A percentile compares a stretch with the other conserved stretches of the same genome.
Evolutionary conservation across 139 green algal species (phyloP).

Genomic region (Pedinophyceae sp.): DNA sequence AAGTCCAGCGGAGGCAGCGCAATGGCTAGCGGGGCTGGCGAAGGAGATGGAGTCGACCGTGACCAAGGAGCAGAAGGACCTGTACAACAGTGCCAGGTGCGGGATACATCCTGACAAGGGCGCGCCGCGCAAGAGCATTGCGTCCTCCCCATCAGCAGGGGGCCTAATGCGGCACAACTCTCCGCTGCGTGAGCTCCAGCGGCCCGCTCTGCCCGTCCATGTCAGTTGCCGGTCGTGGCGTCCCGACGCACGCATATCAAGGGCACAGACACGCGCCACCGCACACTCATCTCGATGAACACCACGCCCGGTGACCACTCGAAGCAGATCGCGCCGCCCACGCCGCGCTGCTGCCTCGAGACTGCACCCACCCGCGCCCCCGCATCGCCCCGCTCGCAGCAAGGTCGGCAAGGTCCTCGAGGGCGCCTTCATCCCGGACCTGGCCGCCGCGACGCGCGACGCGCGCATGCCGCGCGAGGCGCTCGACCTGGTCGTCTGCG

Average conservation of each 20-base stretch:
- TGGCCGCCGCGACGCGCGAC: too few species aligned
- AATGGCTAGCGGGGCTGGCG: conserved; percentile 10
- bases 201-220: conserved; percentile 39
- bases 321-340: conserved; percentile 32
- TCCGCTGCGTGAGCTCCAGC: too few species aligned
- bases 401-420: too few species aligned
- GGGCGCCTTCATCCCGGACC: too few species aligned
- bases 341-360: neutral
- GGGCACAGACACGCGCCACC: too few species aligned
- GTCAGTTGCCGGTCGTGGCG: conserved; percentile 35
- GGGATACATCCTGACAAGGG: neutral
- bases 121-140: too few species aligned
- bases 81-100: conserved; percentile 55
- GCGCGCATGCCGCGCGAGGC: neutral
- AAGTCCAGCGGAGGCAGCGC: conserved; percentile 9
- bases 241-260: too few species aligned
- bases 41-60: conserved; percentile 22
- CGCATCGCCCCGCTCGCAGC: neutral
- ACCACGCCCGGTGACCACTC: too few species aligned
- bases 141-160: neutral
- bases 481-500: conserved; percentile 48
- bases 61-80: conserved; percentile 69
- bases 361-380: neutral
- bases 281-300: too few species aligned
- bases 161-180: neutral